Evolutionary conservation across 2,329 filamentous ascomycete genomes (phyloP), one percentile per base, ranked within the genome.

Genomic region (Microthyrium microscopicum): DNA sequence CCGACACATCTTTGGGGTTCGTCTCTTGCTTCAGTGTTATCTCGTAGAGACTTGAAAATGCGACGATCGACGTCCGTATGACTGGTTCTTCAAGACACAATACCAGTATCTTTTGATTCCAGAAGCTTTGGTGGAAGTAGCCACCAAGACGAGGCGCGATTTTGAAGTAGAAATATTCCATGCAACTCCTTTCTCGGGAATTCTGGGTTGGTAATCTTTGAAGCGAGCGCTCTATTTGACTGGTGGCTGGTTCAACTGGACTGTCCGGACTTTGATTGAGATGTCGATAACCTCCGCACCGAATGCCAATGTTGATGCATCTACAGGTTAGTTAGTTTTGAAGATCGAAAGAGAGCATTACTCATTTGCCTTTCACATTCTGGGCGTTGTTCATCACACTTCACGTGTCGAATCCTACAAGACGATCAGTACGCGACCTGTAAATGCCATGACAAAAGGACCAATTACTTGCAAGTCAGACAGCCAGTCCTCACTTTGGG

Each of bases 311-410:
- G 9, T 25, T 25, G 9, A 9, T 13, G 22, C 13, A n/a, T n/a
- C n/a, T n/a, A n/a, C n/a, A n/a, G n/a, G 9, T 25, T 25, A 13
- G 9, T 25, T 25, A 9, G 22, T 9, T 25, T 25, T 25, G 9
- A 9, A 9, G 22, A 25, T 25, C 22, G 22, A 13, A 25, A 25
- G 22, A 25, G 9, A 25, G 22, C 22, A 9, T 25, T 25, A 13
- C 22, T 9, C 9, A 25, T 25, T 13, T 13, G 22, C 9, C 9
- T 25, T 9, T 9, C 22, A 13, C 36, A 38, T n/a, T 29, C 20
- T 11, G 36, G 36, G 25, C 29, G 30, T 17, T n/a, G 13, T 18
- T 38, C 36, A 22, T 38, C 33, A 15, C 36, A 38, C 32, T 38
- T 38, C 5, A 38, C 36, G 20, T 36, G 26, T 20, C 36, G 34